Evolutionary conservation across 495 filamentous ascomycete genomes (phyloP).

Genomic region (Penicillium samsonianum): DNA sequence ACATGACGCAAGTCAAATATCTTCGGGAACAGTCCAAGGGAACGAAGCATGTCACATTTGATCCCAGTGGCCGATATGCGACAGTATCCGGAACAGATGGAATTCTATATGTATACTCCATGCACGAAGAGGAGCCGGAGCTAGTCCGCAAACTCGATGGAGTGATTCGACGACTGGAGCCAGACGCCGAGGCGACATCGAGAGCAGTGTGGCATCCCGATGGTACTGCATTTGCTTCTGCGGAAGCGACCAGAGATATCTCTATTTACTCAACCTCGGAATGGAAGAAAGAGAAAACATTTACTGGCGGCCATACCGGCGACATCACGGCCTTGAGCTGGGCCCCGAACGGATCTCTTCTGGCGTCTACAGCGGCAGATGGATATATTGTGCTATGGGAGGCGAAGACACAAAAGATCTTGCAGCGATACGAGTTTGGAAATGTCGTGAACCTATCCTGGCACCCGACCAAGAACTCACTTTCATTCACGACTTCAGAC

Average conservation of each 20-base stretch:
- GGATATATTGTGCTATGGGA: conserved; percentile 87
- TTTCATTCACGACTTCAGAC: conserved; percentile 87
- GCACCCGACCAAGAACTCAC: conserved; percentile 85
- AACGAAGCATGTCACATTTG: conserved; percentile 88
- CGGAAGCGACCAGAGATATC: conserved; percentile 82
- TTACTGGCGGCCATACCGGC: conserved; percentile 75
- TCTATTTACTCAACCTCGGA: conserved; percentile 82
- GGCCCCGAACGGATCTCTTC: conserved; percentile 90
- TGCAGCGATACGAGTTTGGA: conserved; percentile 65
- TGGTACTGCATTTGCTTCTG: conserved; percentile 83
- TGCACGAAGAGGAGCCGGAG: conserved; percentile 76
- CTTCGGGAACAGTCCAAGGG: conserved; percentile 80
- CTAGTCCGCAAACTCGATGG: conserved; percentile 82
- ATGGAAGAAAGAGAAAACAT: conserved; percentile 80
- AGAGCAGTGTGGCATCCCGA: conserved; percentile 91
- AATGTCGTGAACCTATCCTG: conserved; percentile 83
- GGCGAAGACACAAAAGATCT: conserved; percentile 75
- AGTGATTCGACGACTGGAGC: conserved; percentile 74
- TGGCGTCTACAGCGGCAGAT: conserved; percentile 81
- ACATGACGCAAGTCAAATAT: conserved; percentile 71
- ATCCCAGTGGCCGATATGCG: conserved; percentile 74
- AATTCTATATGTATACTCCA: conserved; percentile 81
- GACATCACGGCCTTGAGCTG: conserved; percentile 86
- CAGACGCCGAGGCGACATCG: conserved; percentile 74
- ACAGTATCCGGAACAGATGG: conserved; percentile 88